Base-by-base conservation (phyloP, 1,284 basidiomycete species). In the Puccinia polysora region DNA sequence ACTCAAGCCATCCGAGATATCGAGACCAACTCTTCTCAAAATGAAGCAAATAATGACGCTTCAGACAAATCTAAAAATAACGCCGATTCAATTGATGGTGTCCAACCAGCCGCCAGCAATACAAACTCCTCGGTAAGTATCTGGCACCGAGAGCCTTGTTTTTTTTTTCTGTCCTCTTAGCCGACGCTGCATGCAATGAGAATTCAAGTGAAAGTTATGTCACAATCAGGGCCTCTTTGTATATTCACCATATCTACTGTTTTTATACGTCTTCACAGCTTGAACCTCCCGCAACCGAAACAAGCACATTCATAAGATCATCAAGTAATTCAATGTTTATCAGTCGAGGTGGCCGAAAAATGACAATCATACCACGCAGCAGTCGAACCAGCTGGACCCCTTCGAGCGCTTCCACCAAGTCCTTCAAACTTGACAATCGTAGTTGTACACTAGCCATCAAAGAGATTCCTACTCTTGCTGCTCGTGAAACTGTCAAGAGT, bases 341-440 rank as follows among this genome's bases (percentile, higher is more conserved):
- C n/a, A 43, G 59, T 34, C 59, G 59, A 30, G 59, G 43, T 40
- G 59, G 40, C 18, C 8, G 59, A 56, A 23, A 32, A n/a, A 32
- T 4, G 43, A 63, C n/a, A 18, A 15, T 63, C 28, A 49, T 30
- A 3, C n/a, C n/a, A n/a, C n/a, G n/a, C n/a, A 63, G 47, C 30
- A 45, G 38, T 7, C 59, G 59, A 14, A 49, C 59, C 40, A 43
- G 34, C 23, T 63, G 59, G 59, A 63, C 38, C 1, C 56, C 56
- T 40, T 4, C 59, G 1, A 43, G 45, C 25, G 15, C 23, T n/a
- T 10, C 59, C 4, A 58, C 28, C n/a, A 58, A 58, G 25, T 32
- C 52, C 18, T 68, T 59, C 28, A 67, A 56, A 20, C 43, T 68
- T 14, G 65, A 68, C 47, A 68, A 68, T 68, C 65, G 65, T 4